Conservation (phyloP, 345 rosid genomes). For the Heritiera littoralis region DNA sequence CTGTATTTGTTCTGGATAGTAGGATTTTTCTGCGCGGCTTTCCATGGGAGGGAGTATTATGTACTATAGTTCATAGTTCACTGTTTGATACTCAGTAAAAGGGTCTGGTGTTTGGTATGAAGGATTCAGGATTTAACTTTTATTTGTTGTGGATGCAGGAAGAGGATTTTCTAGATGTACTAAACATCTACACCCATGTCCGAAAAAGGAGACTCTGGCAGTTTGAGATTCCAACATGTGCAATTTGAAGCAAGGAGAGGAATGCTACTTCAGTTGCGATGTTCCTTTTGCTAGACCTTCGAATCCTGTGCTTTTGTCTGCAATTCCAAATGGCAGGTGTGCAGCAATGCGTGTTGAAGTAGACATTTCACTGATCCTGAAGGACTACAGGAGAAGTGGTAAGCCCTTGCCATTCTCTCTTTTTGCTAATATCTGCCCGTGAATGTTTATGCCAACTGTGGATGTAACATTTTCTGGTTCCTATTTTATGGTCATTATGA, state of each 20-base stretch:
- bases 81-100: not conserved
- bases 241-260: constrained; percentile 66
- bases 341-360: constrained; percentile 36
- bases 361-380: not conserved
- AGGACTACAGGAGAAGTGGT: not conserved
- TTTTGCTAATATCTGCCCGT: not conserved
- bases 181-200: constrained; percentile 50
- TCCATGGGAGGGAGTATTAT: not conserved
- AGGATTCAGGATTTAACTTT: not conserved
- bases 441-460: not conserved
- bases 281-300: constrained; percentile 65
- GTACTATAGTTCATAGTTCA: too few relatives aligned
- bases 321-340: constrained; percentile 70
- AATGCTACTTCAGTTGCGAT: constrained; percentile 86
- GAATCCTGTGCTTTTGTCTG: constrained; percentile 60
- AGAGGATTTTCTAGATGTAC: constrained; percentile 59
- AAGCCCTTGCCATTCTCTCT: not conserved
- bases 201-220: constrained; percentile 58
- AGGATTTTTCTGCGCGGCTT: not conserved
- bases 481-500: not conserved
- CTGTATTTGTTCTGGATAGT: not conserved
- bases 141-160: constrained; percentile 44
- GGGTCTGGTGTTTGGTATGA: not conserved
- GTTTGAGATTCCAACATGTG: constrained; percentile 84
- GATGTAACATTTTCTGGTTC: not conserved